Evolutionary conservation across 2,329 filamentous ascomycete genomes (phyloP).

Genomic region (Diplodia mutila): DNA sequence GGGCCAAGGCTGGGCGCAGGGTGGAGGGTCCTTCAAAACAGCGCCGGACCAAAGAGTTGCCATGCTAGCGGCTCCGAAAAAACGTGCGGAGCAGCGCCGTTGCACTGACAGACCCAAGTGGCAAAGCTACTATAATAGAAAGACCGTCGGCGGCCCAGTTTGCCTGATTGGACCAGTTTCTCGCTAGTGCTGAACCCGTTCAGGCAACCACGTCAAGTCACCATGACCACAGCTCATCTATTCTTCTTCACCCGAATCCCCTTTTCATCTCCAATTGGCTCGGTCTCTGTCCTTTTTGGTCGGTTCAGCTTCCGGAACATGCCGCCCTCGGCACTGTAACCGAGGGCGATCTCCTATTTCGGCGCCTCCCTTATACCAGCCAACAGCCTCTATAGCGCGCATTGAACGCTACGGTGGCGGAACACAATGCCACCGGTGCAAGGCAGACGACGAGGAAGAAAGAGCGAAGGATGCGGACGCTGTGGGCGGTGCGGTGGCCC

Average conservation of each 20-base stretch:
- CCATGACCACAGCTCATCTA: neutral
- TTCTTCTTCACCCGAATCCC: neutral
- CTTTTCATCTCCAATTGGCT: slow-evolving; percentile 9
- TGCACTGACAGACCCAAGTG: neutral
- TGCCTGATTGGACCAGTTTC: neutral
- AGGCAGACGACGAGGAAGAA: neutral
- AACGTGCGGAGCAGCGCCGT: slow-evolving; percentile 10
- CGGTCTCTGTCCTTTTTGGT: neutral
- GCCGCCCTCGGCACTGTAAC: slow-evolving; percentile 1
- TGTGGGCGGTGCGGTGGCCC: slow-evolving; percentile 12
- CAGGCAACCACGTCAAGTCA: slow-evolving; percentile 1
- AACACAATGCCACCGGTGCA: neutral
- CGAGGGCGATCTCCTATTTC: neutral
- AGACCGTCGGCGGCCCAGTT: neutral
- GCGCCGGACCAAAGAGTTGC: neutral
- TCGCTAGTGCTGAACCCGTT: slow-evolving; percentile 10
- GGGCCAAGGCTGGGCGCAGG: neutral
- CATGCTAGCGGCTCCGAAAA: neutral
- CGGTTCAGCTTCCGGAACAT: neutral
- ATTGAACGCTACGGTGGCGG: neutral
- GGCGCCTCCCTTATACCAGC: neutral
- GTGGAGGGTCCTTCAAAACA: too few species aligned
- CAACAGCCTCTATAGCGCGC: neutral
- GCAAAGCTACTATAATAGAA: neutral
- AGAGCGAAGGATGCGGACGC: neutral